Evolutionary conservation across 2,329 filamentous ascomycete genomes (phyloP).

Genomic region (Aspergillus floridensis): DNA sequence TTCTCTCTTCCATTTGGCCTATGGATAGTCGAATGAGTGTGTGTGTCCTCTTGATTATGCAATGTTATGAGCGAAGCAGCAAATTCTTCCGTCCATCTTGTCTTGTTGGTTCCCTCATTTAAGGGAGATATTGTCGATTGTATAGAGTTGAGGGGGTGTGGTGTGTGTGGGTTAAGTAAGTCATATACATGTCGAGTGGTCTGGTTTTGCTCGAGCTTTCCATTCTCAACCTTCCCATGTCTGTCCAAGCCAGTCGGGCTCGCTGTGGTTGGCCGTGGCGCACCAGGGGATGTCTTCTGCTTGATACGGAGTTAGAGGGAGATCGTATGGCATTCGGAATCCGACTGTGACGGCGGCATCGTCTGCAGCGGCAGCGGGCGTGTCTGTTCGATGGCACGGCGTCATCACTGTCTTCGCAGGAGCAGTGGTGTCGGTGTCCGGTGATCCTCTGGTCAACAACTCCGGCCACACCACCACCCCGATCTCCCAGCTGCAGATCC

Average conservation of each 20-base stretch:
- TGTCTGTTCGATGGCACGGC: conserved; percentile 64
- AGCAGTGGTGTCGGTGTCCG: not conserved
- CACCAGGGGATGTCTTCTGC: conserved; percentile 72
- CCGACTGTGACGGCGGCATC: conserved; percentile 54
- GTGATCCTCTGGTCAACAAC: conserved; percentile 36
- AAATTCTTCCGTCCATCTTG: not conserved
- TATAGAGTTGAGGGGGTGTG: not conserved
- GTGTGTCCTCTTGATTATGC: not conserved
- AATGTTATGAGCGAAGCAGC: not conserved
- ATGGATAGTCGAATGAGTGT: not conserved
- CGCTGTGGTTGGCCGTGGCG: conserved; percentile 56
- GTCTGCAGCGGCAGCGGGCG: conserved; percentile 36
- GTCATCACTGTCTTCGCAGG: conserved; percentile 56
- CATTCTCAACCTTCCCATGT: conserved; percentile 33
- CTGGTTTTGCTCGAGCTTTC: not conserved
- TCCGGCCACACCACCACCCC: conserved; percentile 81
- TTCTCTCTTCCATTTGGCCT: not conserved
- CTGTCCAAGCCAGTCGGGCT: conserved; percentile 58
- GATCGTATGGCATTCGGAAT: conserved; percentile 76
- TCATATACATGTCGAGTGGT: not conserved
- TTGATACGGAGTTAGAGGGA: conserved; percentile 68
- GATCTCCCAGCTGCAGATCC: conserved; percentile 78
- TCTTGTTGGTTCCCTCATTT: not conserved
- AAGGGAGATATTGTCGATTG: not conserved
- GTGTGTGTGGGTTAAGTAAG: not conserved